Base-by-base conservation (phyloP, 78 protist species). In the Pelomyxa schiedti region DNA sequence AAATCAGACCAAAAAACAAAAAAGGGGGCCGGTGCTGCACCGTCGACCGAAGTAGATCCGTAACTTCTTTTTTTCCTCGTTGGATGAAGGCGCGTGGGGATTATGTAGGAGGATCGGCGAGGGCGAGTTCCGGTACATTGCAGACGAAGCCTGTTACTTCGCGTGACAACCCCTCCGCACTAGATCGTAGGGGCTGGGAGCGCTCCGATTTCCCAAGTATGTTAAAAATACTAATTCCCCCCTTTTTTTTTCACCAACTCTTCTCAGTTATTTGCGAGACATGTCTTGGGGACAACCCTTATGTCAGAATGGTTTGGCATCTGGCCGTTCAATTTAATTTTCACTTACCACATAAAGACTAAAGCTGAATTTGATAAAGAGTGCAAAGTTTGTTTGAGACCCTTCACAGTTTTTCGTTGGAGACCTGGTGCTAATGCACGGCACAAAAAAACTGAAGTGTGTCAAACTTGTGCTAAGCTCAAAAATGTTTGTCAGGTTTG, bases 401-500 rank as follows among this genome's bases (percentile, higher is more conserved):
- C 95, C 28, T 89, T 81, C 53, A 81, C 82, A 5, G 88, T 90
- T n/a, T 92, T 83, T 52, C 67, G 91, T 39, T 86, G 94, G 91
- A 71, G 74, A 67, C 87, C 94, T 16, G 95, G 91, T 1, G 1
- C 66, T 24, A 52, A 78, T 9, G 43, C 82, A 1, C 76, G 96
- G 38, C 77, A 6, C 47, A 90, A 86, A 63, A 81, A 75, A 40
- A 90, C 96, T n/a, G 89, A 77, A 65, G 74, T 95, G 29, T 95
- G 98, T 80, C 93, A 83, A 43, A 78, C 90, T 37, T 95, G 98
- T 69, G 81, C 96, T 41, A 84, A 90, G 37, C 36, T 83, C 9
- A 93, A 93, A 84, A 91, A 95, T 69, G 96, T 90, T 0, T 95
- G 98, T 77, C 98, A 95, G 42, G 88, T 88, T 0, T 16, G 58